Conservation (phyloP, 306 rosid species). For the Cucumis hystrix region DNA sequence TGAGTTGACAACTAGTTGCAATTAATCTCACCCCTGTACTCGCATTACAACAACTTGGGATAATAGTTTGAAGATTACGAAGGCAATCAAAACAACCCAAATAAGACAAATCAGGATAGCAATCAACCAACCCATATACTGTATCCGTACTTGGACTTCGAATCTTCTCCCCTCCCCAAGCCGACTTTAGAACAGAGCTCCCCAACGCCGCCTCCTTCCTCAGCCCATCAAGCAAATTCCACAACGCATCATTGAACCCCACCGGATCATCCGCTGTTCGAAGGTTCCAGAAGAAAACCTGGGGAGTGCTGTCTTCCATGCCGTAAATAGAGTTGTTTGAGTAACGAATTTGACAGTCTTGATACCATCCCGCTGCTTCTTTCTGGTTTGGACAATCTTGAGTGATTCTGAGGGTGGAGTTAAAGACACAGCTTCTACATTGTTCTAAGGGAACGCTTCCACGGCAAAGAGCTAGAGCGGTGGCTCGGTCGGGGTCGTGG, state of each 20-base stretch:
- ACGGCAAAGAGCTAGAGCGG: background rate
- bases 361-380: slow-evolving; percentile 13
- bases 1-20: background rate
- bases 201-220: background rate
- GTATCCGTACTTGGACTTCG: background rate
- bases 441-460: background rate
- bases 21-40: background rate
- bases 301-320: background rate
- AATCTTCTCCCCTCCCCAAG: background rate
- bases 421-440: background rate
- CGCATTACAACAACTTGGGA: background rate
- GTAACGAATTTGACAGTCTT: slow-evolving; percentile 10
- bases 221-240: background rate
- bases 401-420: background rate
- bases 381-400: background rate
- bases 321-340: slow-evolving; percentile 1
- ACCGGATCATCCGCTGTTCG: background rate
- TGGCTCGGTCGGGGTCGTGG: background rate
- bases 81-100: background rate
- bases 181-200: background rate
- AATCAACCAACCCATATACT: background rate
- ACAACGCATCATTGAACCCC: background rate
- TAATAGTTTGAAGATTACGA: background rate
- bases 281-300: rapidly evolving
- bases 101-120: slow-evolving; percentile 6